phyloP scores from a whole-genome alignment of 23 red algal species.

The Pyropia yezoensis region DNA sequence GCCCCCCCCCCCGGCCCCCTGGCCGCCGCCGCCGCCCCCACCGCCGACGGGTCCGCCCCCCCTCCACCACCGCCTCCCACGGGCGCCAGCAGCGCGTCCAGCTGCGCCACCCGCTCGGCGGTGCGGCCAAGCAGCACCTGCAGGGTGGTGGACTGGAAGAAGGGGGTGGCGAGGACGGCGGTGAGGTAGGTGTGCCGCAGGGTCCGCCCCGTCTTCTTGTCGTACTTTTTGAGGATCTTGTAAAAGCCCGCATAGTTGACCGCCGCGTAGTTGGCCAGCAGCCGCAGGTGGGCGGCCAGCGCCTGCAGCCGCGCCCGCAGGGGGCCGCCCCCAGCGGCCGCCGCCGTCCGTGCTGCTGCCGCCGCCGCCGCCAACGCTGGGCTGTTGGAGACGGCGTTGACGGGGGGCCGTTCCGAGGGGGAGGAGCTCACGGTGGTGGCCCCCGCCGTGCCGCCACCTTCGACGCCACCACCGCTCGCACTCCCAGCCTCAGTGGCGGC shows the following conservation, averaged over 20 bases:
- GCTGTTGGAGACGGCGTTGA: no score
- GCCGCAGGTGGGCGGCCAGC: constrained; percentile 57
- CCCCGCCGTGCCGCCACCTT: no score
- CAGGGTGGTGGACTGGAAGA: constrained; percentile 53
- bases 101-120: constrained; percentile 20
- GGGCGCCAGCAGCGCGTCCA: constrained; percentile 17
- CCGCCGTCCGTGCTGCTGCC: background rate
- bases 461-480: no score
- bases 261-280: constrained; percentile 76
- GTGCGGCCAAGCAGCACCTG: constrained; percentile 30
- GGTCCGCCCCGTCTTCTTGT: constrained; percentile 87
- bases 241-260: constrained; percentile 98
- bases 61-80: no score
- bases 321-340: constrained; percentile 16
- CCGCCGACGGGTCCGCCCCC: no score
- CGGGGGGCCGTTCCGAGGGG: no score
- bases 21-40: no score
- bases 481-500: background rate
- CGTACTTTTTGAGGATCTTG: constrained; percentile 98
- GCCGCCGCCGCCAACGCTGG: no score
- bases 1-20: no score
- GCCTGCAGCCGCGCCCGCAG: constrained; percentile 54
- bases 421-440: no score
- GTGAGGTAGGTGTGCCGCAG: constrained; percentile 69
- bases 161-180: constrained; percentile 61